Evolutionary conservation across 345 rosid species (phyloP).

Genomic region (Eucalyptus tenuipes): DNA sequence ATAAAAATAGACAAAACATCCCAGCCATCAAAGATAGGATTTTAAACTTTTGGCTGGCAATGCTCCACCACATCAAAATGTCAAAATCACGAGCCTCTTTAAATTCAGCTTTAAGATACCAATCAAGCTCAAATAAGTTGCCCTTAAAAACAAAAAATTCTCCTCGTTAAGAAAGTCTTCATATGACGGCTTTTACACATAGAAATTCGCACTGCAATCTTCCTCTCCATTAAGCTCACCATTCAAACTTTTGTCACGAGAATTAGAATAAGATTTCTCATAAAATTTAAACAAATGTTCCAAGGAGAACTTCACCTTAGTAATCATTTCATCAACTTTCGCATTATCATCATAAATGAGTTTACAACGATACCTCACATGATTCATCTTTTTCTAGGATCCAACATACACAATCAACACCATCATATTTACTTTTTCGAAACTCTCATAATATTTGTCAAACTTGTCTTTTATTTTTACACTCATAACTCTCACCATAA

Average conservation of each 20-base stretch:
- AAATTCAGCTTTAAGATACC: no score
- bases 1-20: not conserved
- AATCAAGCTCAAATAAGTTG: not conserved
- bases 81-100: not conserved
- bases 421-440: not conserved
- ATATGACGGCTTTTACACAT: no score
- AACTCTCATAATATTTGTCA: not conserved
- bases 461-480: not conserved
- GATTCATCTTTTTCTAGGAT: not conserved
- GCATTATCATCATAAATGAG: accelerated
- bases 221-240: not conserved
- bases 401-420: not conserved
- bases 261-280: no score
- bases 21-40: no score
- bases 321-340: not conserved
- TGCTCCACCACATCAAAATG: not conserved
- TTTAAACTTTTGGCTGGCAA: no score
- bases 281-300: not conserved
- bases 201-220: accelerated
- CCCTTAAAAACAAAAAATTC: not conserved
- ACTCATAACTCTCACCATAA: not conserved
- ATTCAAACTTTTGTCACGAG: not conserved
- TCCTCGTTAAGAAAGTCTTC: not conserved
- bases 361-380: not conserved
- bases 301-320: no score